Evolutionary conservation across 805 yeast genomes (phyloP), one percentile per base, ranked within the genome.

Genomic region (Pichia paraexigua): DNA sequence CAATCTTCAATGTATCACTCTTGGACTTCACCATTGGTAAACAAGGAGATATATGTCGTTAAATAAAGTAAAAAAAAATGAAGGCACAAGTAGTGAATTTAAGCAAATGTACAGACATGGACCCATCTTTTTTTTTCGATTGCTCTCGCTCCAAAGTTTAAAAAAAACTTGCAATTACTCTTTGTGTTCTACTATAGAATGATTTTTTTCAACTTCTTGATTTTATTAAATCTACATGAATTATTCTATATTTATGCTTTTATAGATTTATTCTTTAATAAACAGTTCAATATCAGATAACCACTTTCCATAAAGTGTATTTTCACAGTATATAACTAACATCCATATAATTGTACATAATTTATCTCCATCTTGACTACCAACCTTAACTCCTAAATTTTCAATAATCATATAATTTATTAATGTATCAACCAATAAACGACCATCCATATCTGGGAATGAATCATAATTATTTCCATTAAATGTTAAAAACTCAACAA

Each of bases 301-400:
- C 58, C 58, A 56, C 17, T 32, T 47, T 2, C 54, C 52, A 30
- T 47, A 37, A 3, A 47, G 39, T 7, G 32, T 43, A 21, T 49
- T 43, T 37, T 53, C 52, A 42, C 55, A 49, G 24, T 56, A 53
- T 3, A 20, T 11, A 2, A 41, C 24, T 10, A 56, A 15, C 44
- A 56, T 40, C 53, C 53, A 48, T 17, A 56, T 1, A 10, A 52
- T 25, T 8, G 44, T 7, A 39, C 28, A 28, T 4, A 51, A 20
- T 9, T 48, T 45, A 13, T 17, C 15, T 5, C 41, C 43, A 8
- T 45, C 53, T 7, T n/a, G 43, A 24, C 40, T n/a, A 7, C 30
- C 17, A 2, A 21, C 10, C 28, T 42, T 39, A 6, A 43, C 28
- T 10, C 24, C 39, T 11, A 48, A n/a, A 15, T 35, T 17, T 1